Base-by-base conservation (phyloP, 768 basidiomycete genomes). In the Megacollybia marginata region DNA sequence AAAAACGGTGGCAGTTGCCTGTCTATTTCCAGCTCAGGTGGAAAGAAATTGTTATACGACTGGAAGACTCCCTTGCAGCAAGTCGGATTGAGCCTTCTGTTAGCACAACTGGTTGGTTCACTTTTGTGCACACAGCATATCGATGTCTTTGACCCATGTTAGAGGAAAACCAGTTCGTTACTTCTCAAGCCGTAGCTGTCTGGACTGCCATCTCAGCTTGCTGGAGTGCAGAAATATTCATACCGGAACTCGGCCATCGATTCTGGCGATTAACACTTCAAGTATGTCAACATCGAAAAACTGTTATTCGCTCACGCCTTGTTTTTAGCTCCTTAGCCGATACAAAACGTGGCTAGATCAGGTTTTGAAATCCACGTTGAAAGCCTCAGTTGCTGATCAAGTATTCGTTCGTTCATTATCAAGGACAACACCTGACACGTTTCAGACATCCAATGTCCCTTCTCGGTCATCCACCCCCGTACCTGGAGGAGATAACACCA, bases 21-120 rank as follows among this genome's bases (percentile, higher is more conserved):
- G 88, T 98, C 9, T 98, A 98, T 62, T 98, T 95, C 64, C 96
- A 99, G 60, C 71, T 99, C 52, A 79, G 95, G 42, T 95, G 94
- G 92, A 96, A 96, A 66, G 95, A 96, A 60, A 88, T 95, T 47
- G 81, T 93, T 0, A 68, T 76, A 1, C 74, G 71, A 46, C 67
- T 96, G 13, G 96, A 99, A 67, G 83, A 85, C 11, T 65, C 69
- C 2, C 66, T 98, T 12, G 60, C 65, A 15, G 58, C 60, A 16
- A 64, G 69, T 19, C 65, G 65, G 40, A 60, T 83, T 19, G 74
- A 76, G 42, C 62, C 72, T 11, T 62, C 58, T 8, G 57, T 64
- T 16, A 60, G 65, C 20, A 69, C 75, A 83, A 80, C 44, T 46
- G 62, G 48, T 45, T 35, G 36, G 48, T 38, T 18, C 18, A 28